These are phyloP conservation scores for Phytophthora fragariaefolia DNA, from an alignment of 352 stramenopile genomes.

Conservation along the genomic window DNA sequence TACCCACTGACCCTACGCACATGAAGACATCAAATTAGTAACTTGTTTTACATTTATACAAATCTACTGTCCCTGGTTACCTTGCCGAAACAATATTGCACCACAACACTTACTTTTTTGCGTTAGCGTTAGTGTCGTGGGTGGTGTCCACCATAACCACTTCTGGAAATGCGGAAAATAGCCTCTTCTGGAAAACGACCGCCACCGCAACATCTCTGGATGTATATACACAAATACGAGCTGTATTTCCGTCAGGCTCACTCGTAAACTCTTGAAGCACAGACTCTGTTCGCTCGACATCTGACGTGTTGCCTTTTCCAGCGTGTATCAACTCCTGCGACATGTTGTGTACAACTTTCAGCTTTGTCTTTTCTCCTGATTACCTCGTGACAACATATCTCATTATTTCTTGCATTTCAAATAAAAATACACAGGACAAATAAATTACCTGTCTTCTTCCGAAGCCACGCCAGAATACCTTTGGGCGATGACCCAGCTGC, in stretches of 20 bases:
- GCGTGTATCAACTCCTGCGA: not conserved
- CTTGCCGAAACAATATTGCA: not conserved
- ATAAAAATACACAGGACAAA: too few species aligned
- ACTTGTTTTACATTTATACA: too few species aligned
- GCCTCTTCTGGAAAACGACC: not conserved
- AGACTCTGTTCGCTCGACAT: not conserved
- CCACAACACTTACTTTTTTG: not conserved
- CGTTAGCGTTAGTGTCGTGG: not conserved
- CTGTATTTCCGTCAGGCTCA: not conserved
- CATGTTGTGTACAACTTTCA: not conserved
- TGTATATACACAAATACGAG: not conserved
- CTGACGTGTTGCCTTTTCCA: not conserved
- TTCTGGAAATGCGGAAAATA: not conserved
- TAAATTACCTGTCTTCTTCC: not conserved
- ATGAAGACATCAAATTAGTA: too few species aligned
- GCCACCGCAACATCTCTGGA: not conserved
- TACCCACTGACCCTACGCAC: not conserved
- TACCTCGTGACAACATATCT: too few species aligned
- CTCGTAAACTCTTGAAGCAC: not conserved
- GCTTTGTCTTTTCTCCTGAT: not conserved
- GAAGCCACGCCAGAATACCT: not conserved
- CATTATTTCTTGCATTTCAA: too few species aligned
- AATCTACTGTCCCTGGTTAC: too few species aligned
- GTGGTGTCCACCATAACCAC: not conserved
- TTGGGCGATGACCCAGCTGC: not conserved